These are phyloP conservation scores for Pugionium cornutum DNA, from an alignment of 345 rosid species.

Conservation along the genomic window DNA sequence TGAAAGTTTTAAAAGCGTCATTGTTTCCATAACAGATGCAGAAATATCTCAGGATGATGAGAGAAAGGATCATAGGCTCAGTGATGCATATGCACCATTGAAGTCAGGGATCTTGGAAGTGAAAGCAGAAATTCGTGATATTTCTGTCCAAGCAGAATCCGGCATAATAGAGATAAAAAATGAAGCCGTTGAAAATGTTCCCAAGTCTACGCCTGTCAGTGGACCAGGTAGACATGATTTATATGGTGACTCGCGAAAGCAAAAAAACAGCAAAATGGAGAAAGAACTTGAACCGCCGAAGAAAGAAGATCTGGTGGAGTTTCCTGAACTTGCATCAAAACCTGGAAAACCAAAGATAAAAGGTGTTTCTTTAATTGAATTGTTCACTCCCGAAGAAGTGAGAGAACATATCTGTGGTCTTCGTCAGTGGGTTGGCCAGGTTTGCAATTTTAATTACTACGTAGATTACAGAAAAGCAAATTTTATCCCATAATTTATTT, in stretches of 20 bases:
- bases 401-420: constrained; percentile 92
- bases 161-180: constrained; percentile 47
- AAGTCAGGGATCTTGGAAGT: constrained; percentile 56
- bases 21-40: constrained; percentile 44
- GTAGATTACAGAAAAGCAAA: constrained; percentile 9
- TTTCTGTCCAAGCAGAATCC: constrained; percentile 57
- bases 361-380: constrained; percentile 92
- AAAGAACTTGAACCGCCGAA: constrained; percentile 53
- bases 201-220: constrained; percentile 47
- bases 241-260: constrained; percentile 44
- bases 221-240: constrained; percentile 45
- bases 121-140: constrained; percentile 54
- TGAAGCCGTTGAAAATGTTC: constrained; percentile 52
- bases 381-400: constrained; percentile 98
- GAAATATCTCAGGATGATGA: constrained; percentile 49
- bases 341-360: constrained; percentile 95
- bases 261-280: constrained; percentile 54
- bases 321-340: constrained; percentile 57
- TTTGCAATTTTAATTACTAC: constrained; percentile 31
- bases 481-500: background rate
- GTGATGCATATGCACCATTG: constrained; percentile 37
- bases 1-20: constrained; percentile 50
- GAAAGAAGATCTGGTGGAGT: constrained; percentile 56
- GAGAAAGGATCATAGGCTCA: constrained; percentile 49
- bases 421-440: constrained; percentile 99